Base-by-base conservation (phyloP, 2,329 filamentous ascomycete species). In the Fusarium setosum region DNA sequence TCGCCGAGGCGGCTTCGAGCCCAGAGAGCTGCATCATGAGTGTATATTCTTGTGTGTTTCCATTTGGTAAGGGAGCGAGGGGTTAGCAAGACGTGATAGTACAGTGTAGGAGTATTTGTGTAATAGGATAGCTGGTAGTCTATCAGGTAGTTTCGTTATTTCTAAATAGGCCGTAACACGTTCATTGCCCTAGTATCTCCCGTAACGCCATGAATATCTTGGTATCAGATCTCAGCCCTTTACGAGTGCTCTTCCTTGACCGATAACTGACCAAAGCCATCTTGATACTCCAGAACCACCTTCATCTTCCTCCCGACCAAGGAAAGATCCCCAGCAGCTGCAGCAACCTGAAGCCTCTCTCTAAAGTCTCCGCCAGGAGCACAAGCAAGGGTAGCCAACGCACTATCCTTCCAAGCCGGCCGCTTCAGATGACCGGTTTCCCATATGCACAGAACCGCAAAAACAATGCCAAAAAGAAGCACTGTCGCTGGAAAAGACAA, bases 1-100 rank as follows among this genome's bases (percentile, higher is more conserved):
- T 32, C 23, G 9, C 34, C 58, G 34, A 48, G 45, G 17, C 42
- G 32, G 4, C 13, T 60, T 42, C 45, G 58, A 7, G 52, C 52
- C 6, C 29, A 45, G 20, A 31, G 38, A 4, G 51, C 56, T 12
- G 44, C 44, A 17, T 49, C 24, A 11, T 29, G 24, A 29, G 24
- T n/a, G n/a, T n/a, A n/a, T n/a, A n/a, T n/a, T n/a, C n/a, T n/a
- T n/a, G n/a, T n/a, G n/a, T n/a, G n/a, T n/a, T n/a, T n/a, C n/a
- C n/a, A n/a, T n/a, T n/a, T n/a, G n/a, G n/a, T n/a, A n/a, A n/a
- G n/a, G n/a, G n/a, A n/a, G n/a, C n/a, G n/a, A n/a, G n/a, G n/a
- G n/a, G n/a, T n/a, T n/a, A n/a, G n/a, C n/a, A n/a, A n/a, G n/a
- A n/a, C n/a, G n/a, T n/a, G n/a, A n/a, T n/a, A n/a, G n/a, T n/a